Evolutionary conservation across 441 rosid genomes (phyloP).

Genomic region (Erysimum cheiri): DNA sequence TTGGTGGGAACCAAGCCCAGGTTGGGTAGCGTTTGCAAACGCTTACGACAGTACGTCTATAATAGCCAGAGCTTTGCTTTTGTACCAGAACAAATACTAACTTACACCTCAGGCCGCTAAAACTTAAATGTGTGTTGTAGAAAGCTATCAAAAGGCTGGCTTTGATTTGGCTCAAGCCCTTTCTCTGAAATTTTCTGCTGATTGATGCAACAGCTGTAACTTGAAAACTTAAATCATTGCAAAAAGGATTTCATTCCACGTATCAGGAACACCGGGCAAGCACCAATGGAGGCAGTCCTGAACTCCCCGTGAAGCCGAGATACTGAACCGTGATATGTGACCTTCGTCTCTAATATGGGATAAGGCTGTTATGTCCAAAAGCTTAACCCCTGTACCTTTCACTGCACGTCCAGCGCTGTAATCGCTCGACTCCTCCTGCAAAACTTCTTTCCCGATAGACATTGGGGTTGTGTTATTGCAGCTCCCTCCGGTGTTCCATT

Average conservation of each 20-base stretch:
- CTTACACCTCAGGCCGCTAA: conserved; percentile 34
- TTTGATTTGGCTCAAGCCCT: conserved; percentile 33
- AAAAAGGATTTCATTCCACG: conserved; percentile 89
- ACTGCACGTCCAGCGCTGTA: conserved; percentile 64
- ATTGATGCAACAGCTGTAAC: conserved; percentile 21
- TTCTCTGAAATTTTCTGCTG: conserved; percentile 17
- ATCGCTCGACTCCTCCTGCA: conserved; percentile 79
- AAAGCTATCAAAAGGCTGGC: conserved; percentile 33
- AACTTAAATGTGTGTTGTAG: conserved; percentile 33
- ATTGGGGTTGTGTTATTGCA: conserved; percentile 82
- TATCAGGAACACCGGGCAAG: conserved; percentile 94
- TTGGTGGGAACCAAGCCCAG: conserved; percentile 35
- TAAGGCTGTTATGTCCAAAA: conserved; percentile 76
- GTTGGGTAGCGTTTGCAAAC: conserved; percentile 25
- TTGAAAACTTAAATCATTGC: conserved; percentile 57
- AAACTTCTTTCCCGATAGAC: conserved; percentile 81
- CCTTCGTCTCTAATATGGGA: conserved; percentile 92
- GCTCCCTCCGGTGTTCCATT: conserved; percentile 98
- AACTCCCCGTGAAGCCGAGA: conserved; percentile 62
- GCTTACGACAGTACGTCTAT: conserved; percentile 7
- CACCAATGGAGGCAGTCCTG: conserved; percentile 98
- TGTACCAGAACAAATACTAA: conserved; percentile 30
- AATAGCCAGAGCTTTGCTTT: conserved; percentile 19
- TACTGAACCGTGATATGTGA: conserved; percentile 81
- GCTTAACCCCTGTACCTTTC: conserved; percentile 75